These are phyloP conservation scores for Trichoderma sp. DNA, from an alignment of 2,329 filamentous ascomycete genomes.

Conservation along the genomic window DNA sequence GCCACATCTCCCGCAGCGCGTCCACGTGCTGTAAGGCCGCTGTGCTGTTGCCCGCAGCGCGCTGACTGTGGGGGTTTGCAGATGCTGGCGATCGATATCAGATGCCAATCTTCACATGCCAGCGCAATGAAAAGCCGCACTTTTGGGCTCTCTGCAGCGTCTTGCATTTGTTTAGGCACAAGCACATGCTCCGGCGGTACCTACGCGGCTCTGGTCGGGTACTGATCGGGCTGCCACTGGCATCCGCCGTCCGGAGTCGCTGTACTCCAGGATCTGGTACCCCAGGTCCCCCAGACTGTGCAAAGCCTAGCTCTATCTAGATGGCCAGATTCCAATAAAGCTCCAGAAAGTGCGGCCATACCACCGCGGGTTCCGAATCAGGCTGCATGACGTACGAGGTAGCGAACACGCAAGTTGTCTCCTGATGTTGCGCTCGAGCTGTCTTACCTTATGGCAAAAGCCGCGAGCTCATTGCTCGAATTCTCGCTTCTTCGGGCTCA, in stretches of 20 bases:
- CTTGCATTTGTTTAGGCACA: not conserved
- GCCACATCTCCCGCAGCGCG: conserved; percentile 10
- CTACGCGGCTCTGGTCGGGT: not conserved
- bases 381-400: conserved; percentile 13
- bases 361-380: conserved; percentile 14
- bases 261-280: conserved; percentile 8
- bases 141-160: not conserved
- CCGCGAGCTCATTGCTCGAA: not conserved
- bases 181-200: not conserved
- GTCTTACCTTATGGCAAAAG: not conserved
- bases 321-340: conserved; percentile 5
- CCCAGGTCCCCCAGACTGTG: conserved; percentile 3
- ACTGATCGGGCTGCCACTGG: not conserved
- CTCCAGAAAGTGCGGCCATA: not conserved
- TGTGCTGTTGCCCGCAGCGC: not conserved
- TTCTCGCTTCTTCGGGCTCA: not conserved
- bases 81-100: conserved; percentile 17
- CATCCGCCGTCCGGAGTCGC: not conserved
- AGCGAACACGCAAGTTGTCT: not conserved
- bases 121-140: not conserved
- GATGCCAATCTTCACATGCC: conserved; percentile 19
- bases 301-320: conserved; percentile 13
- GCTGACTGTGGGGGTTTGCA: conserved; percentile 11
- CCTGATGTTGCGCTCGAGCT: not conserved
- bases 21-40: conserved; percentile 15